Evolutionary conservation across 1,139 yeast species (phyloP).

Genomic region (Scheffersomyces illinoinensis): DNA sequence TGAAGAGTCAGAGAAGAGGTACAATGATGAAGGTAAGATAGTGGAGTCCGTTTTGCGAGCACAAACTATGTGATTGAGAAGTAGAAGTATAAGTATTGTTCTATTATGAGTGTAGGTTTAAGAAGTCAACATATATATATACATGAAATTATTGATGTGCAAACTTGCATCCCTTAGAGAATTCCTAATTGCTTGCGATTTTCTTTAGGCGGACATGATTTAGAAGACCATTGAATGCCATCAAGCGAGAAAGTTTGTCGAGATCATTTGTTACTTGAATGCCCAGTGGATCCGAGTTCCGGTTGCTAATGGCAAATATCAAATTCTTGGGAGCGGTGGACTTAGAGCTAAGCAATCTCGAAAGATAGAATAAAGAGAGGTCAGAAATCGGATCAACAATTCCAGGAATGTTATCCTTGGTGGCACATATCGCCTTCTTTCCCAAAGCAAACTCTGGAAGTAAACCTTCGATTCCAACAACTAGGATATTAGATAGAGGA

Average conservation of each 20-base stretch:
- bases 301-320: slow-evolving; percentile 9
- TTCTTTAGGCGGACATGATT: not conserved
- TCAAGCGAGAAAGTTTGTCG: slow-evolving; percentile 15
- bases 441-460: slow-evolving; percentile 24
- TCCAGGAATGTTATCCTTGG: slow-evolving; percentile 16
- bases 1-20: not conserved
- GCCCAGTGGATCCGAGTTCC: slow-evolving; percentile 9
- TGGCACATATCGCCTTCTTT: not conserved
- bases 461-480: slow-evolving; percentile 25
- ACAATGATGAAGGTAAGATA: not conserved
- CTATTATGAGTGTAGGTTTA: not conserved
- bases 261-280: slow-evolving; percentile 1
- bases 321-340: slow-evolving; percentile 11
- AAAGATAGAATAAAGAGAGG: slow-evolving; percentile 20
- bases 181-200: not conserved
- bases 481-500: slow-evolving; percentile 16
- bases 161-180: not conserved
- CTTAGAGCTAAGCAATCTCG: slow-evolving; percentile 13
- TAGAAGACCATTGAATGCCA: slow-evolving; percentile 15
- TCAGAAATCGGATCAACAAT: slow-evolving; percentile 26
- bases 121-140: too few species aligned
- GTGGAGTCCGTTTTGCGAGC: not conserved
- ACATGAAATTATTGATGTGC: not conserved
- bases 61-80: not conserved
- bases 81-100: not conserved